Base-by-base conservation (phyloP, 805 yeast species). In the Candida rishiriensis region DNA sequence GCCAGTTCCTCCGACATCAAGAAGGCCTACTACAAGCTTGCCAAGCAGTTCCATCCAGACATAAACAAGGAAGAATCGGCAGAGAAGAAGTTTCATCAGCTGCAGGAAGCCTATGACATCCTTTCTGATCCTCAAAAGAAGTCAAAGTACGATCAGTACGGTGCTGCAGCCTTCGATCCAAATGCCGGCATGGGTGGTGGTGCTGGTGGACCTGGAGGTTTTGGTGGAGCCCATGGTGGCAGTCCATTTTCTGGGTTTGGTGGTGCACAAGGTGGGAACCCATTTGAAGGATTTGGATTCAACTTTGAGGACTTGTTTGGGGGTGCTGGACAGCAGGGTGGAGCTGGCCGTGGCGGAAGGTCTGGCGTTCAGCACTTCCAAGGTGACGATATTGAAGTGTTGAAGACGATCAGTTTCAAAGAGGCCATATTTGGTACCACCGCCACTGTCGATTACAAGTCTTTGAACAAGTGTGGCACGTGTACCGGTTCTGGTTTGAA, bases 1-100 rank as follows among this genome's bases (percentile, higher is more conserved):
- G 93, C 99, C 0, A 74, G 83, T 12, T 69, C 83, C 8, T 75
- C 87, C n/a, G 95, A 89, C 16, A 93, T 93, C 67, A 93, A 93
- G 66, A 90, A 90, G 65, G 91, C 96, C 2, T 93, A 93, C 69
- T 89, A 89, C 63, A 84, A 88, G 59, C 71, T 93, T 51, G 99
- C 97, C 13, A 93, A 93, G 65, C 78, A 91, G 63, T 89, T 72
- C 65, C 99, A 93, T 65, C 99, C 99, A 0, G 99, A 93, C 69
- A 87, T 93, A 37, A 93, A 91, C 65, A 93, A 91, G 65, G 97
- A 87, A 51, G 77, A 79, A 21, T 91, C 78, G 15, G 93, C 98
- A 0, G 96, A 91, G 56, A 79, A 80, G 59, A 81, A 81, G 64
- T 93, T 93, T 69, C 98, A 93, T 59, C 88, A 86, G 57, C 78